phyloP scores from a whole-genome alignment of 1,139 yeast genomes.

The Suhomyces yuchorum region DNA sequence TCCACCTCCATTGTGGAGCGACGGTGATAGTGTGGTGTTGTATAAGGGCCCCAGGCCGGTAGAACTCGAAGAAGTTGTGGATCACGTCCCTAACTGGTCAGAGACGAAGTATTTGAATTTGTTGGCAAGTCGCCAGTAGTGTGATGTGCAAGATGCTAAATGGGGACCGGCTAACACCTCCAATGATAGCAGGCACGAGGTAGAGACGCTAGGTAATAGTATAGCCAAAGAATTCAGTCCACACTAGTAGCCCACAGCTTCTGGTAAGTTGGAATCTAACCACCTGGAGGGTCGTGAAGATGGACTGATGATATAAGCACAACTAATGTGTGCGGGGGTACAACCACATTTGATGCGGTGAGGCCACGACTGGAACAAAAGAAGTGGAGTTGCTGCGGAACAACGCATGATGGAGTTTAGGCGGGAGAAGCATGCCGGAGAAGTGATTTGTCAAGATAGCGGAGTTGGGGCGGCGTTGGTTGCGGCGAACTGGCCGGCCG shows the following conservation, averaged over 20 bases:
- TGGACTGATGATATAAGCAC: neutral
- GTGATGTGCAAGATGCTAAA: too few species aligned
- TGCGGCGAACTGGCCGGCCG: too few species aligned
- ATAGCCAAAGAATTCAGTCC: too few species aligned
- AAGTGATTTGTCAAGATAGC: neutral
- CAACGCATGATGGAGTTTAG: neutral
- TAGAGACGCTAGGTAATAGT: too few species aligned
- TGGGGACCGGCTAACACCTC: too few species aligned
- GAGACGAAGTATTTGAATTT: too few species aligned
- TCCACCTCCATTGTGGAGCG: slow-evolving; percentile 1
- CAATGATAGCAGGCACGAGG: too few species aligned
- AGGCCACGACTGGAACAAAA: neutral
- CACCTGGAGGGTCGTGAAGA: neutral
- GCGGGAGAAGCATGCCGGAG: neutral
- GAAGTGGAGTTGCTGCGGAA: neutral
- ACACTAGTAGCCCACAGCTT: too few species aligned
- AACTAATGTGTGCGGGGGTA: slow-evolving; percentile 1
- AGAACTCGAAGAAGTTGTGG: neutral
- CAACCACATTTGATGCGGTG: neutral
- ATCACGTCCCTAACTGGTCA: neutral
- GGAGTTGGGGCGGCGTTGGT: neutral
- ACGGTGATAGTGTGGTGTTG: neutral
- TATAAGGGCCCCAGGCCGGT: neutral
- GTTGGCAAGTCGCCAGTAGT: too few species aligned
- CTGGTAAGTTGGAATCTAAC: neutral